These are phyloP conservation scores for Zopfia rhizophila DNA, from an alignment of 2,329 filamentous ascomycete species.

Conservation along the genomic window DNA sequence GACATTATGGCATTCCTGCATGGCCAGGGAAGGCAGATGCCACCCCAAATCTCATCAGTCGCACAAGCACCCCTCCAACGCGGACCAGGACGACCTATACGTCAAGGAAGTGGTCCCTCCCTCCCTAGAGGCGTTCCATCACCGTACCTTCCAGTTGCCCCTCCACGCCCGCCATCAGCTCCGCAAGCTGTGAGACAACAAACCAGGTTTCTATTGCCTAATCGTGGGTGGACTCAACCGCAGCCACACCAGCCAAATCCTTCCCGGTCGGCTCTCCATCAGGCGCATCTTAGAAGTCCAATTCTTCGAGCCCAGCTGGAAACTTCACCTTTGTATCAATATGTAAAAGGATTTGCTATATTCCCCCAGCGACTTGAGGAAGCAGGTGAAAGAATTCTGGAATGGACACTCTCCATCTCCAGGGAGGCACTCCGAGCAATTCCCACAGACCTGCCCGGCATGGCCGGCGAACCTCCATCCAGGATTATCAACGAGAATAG, in stretches of 20 bases:
- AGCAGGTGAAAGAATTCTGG: constrained; percentile 51
- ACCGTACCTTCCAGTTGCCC: background rate
- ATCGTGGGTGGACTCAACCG: constrained; percentile 39
- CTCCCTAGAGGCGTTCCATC: background rate
- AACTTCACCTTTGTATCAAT: constrained; percentile 63
- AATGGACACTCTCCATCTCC: constrained; percentile 61
- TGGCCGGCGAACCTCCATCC: constrained; percentile 36
- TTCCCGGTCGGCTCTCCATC: constrained; percentile 64
- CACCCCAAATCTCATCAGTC: too few relatives aligned
- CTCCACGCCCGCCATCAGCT: background rate
- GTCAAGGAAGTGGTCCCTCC: too few relatives aligned
- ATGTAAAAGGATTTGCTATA: constrained; percentile 63
- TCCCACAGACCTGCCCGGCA: constrained; percentile 40
- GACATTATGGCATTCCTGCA: too few relatives aligned
- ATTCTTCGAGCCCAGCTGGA: constrained; percentile 47
- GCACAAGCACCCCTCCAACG: constrained; percentile 18
- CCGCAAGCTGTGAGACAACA: background rate
- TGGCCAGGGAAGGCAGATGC: too few relatives aligned
- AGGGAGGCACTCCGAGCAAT: constrained; percentile 50
- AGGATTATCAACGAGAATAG: constrained; percentile 62
- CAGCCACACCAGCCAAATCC: constrained; percentile 58
- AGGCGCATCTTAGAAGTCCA: constrained; percentile 67
- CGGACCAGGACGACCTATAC: constrained; percentile 12
- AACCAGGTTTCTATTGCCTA: constrained; percentile 47
- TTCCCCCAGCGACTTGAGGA: constrained; percentile 55